phyloP scores from a whole-genome alignment of 306 rosid species.

The Rosa chinensis region DNA sequence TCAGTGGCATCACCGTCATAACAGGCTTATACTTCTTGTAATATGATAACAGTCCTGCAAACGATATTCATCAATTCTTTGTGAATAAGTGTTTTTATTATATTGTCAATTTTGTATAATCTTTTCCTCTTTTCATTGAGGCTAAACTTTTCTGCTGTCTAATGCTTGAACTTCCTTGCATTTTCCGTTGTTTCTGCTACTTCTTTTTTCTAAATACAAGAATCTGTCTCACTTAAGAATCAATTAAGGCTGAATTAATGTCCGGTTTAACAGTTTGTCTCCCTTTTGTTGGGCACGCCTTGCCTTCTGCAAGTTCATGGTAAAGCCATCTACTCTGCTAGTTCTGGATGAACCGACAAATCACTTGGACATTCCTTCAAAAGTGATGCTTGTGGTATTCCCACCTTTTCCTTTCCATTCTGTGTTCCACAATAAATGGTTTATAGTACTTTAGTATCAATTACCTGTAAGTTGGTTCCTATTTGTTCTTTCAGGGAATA shows the following conservation, averaged over 20 bases:
- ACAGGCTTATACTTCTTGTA: not conserved
- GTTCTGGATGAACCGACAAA: conserved; percentile 97
- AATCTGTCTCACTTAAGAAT: not conserved
- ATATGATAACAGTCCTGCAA: not conserved
- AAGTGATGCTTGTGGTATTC: conserved; percentile 96
- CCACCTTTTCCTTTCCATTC: conserved; percentile 16
- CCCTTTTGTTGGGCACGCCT: conserved; percentile 76
- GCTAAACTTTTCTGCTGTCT: conserved; percentile 14
- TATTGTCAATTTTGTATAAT: not conserved
- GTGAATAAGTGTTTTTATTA: not conserved
- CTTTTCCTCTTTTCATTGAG: not conserved
- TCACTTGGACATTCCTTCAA: conserved; percentile 98
- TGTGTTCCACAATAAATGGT: not conserved
- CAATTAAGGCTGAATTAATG: not conserved
- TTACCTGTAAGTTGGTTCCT: conserved; percentile 16
- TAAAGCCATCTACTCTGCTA: conserved; percentile 83
- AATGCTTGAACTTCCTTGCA: not conserved
- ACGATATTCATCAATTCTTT: not conserved
- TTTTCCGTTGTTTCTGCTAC: not conserved
- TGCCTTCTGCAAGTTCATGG: conserved; percentile 98
- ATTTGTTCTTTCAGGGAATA: conserved; percentile 66
- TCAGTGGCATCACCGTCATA: not conserved
- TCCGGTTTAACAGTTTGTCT: conserved; percentile 8
- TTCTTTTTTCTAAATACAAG: not conserved
- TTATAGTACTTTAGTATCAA: not conserved